These are phyloP conservation scores for Herpetomonas samuelpessoai DNA, from an alignment of 208 protist genomes.

Conservation along the genomic window DNA sequence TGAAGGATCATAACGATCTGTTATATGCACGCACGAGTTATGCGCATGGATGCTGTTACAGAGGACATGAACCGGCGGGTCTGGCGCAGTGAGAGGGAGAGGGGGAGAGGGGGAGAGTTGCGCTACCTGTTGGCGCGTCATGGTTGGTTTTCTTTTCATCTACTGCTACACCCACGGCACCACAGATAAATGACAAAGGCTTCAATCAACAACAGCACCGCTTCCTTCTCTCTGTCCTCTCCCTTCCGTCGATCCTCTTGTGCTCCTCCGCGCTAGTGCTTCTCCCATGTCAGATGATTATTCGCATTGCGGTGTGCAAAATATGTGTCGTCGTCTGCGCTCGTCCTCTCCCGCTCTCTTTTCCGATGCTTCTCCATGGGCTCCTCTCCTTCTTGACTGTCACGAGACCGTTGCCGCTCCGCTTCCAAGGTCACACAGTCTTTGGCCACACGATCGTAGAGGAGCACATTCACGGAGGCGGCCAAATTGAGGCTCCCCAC, in stretches of 20 bases:
- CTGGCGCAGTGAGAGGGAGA: no score
- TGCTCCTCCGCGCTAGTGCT: no score
- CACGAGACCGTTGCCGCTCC: not conserved
- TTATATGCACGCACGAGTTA: no score
- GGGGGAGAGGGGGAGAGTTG: no score
- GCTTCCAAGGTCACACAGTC: constrained; percentile 18
- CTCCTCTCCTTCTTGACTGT: not conserved
- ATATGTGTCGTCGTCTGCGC: constrained; percentile 2
- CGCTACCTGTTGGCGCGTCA: no score
- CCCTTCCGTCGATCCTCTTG: not conserved
- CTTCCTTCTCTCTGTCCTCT: constrained; percentile 5
- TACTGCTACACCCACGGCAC: no score
- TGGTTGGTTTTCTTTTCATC: no score
- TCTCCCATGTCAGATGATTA: constrained; percentile 34
- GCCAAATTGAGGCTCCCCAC: constrained; percentile 74
- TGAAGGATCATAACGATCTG: not conserved
- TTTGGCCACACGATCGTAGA: constrained; percentile 71
- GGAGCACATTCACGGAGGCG: constrained; percentile 58
- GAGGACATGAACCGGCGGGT: no score
- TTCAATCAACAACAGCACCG: constrained; percentile 1
- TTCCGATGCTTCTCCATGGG: not conserved
- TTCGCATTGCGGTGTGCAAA: constrained; percentile 52
- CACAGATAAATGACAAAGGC: constrained; percentile 6
- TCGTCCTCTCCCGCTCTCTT: constrained; percentile 11
- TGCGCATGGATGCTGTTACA: no score